A percentile compares a stretch with the other conserved stretches of the same genome.
Evolutionary conservation across 1,284 basidiomycete species (phyloP).

Genomic region (Pseudozyma tsukubaensis): DNA sequence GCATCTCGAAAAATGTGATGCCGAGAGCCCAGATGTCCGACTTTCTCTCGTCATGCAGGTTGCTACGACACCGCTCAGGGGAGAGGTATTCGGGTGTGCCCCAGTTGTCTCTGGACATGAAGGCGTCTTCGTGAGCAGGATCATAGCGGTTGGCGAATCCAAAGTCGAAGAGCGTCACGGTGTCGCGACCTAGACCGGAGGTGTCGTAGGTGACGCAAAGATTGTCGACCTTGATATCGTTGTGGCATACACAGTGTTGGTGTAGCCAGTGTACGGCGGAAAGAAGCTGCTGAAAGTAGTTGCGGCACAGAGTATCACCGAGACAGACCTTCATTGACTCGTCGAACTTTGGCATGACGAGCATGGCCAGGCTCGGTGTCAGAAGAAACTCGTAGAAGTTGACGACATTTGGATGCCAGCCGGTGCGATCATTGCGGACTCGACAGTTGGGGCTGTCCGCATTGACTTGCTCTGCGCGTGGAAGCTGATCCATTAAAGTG

Average conservation of each 20-base stretch:
- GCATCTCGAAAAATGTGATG: slow-evolving; percentile 63
- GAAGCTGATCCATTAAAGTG: slow-evolving; percentile 38
- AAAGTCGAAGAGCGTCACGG: slow-evolving; percentile 50
- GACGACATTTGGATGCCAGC: slow-evolving; percentile 55
- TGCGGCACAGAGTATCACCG: slow-evolving; percentile 40
- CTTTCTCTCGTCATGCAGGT: slow-evolving; percentile 54
- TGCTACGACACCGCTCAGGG: slow-evolving; percentile 51
- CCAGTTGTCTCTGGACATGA: slow-evolving; percentile 48
- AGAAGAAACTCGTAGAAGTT: slow-evolving; percentile 55
- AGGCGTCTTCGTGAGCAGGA: slow-evolving; percentile 29
- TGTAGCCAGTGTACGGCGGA: slow-evolving; percentile 59
- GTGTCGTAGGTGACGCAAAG: slow-evolving; percentile 50
- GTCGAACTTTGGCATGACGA: slow-evolving; percentile 59
- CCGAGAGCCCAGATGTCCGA: slow-evolving; percentile 61
- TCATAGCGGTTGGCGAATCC: slow-evolving; percentile 61
- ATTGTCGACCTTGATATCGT: slow-evolving; percentile 63
- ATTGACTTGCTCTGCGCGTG: slow-evolving; percentile 35
- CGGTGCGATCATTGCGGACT: slow-evolving; percentile 37
- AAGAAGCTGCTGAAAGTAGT: slow-evolving; percentile 55
- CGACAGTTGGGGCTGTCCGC: slow-evolving; percentile 37
- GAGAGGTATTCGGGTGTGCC: slow-evolving; percentile 62
- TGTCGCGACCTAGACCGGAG: slow-evolving; percentile 30
- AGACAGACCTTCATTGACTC: slow-evolving; percentile 60
- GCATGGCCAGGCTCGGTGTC: slow-evolving; percentile 48
- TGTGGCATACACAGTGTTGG: slow-evolving; percentile 51